Evolutionary conservation across 2,329 filamentous ascomycete genomes (phyloP).

Genomic region (Aotearoamyces nothofagi): DNA sequence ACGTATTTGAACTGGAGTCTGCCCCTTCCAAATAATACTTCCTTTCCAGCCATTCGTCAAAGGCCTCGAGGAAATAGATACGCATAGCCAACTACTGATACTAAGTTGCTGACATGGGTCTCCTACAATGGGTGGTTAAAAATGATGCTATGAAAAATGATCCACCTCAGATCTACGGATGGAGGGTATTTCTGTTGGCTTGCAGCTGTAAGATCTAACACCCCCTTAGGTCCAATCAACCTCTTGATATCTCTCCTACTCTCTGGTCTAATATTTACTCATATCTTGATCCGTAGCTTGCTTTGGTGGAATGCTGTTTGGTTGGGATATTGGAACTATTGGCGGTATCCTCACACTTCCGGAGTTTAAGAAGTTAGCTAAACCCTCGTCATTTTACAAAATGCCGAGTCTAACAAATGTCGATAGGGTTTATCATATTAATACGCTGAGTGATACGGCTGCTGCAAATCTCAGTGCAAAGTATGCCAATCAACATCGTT

Average conservation of each 20-base stretch:
- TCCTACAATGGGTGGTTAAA: conserved; percentile 21
- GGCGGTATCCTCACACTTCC: conserved; percentile 58
- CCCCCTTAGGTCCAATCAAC: too few species aligned
- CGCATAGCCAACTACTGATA: too few species aligned
- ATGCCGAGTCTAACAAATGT: too few species aligned
- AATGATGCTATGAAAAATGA: conserved; percentile 59
- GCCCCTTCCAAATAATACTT: too few species aligned
- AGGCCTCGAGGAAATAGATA: conserved; percentile 1
- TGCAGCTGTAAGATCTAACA: too few species aligned
- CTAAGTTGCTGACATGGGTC: too few species aligned
- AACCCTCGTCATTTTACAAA: too few species aligned
- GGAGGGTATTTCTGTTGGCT: conserved; percentile 53
- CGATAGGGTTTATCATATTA: conserved; percentile 19
- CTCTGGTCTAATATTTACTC: too few species aligned
- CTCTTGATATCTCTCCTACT: background rate
- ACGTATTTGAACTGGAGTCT: too few species aligned
- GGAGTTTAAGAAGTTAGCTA: conserved; percentile 43
- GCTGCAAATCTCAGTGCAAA: conserved; percentile 42
- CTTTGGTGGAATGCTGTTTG: conserved; percentile 50
- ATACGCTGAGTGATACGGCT: conserved; percentile 11
- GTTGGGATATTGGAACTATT: conserved; percentile 63
- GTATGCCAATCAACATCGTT: too few species aligned
- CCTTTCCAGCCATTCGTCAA: too few species aligned
- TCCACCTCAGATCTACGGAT: conserved; percentile 53
- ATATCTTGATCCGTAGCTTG: too few species aligned